A percentile compares a stretch with the other conserved stretches of the same genome.
phyloP scores from a whole-genome alignment of 306 rosid genomes.

The Prunus mongolica region DNA sequence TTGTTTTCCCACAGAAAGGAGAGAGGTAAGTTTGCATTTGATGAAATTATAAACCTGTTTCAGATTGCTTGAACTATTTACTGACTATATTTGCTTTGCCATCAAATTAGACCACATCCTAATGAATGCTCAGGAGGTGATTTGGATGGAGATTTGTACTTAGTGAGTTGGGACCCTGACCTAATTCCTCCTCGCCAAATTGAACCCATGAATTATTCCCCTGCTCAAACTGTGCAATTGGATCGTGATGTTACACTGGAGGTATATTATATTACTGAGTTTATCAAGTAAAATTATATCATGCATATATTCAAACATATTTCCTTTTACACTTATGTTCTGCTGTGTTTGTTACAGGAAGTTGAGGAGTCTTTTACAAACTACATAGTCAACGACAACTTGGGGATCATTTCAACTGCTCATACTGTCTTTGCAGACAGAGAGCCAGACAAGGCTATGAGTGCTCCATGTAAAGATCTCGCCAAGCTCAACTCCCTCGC shows the following conservation, averaged over 20 bases:
- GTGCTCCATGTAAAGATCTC: constrained; percentile 19
- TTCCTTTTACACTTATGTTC: not conserved
- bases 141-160: constrained; percentile 41
- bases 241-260: constrained; percentile 37
- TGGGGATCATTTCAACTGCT: constrained; percentile 37
- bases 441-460: constrained; percentile 21
- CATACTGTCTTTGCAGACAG: constrained; percentile 36
- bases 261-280: constrained; percentile 13
- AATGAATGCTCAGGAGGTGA: constrained; percentile 49
- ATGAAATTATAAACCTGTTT: not conserved
- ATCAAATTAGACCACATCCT: constrained; percentile 36
- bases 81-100: not conserved
- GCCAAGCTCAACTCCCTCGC: constrained; percentile 36
- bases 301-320: not conserved
- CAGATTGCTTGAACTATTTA: not conserved
- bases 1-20: constrained; percentile 47
- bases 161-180: constrained; percentile 41
- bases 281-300: not conserved
- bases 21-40: constrained; percentile 19
- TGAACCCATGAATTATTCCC: constrained; percentile 24
- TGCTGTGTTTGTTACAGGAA: constrained; percentile 19
- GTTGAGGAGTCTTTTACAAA: constrained; percentile 31
- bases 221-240: constrained; percentile 12
- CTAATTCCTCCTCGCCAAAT: constrained; percentile 23
- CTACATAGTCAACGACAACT: constrained; percentile 32